Percentiles rank a stretch among this genome's conserved stretches.
Evolutionary conservation across 345 rosid genomes (phyloP).

Genomic region (Mangifera indica): DNA sequence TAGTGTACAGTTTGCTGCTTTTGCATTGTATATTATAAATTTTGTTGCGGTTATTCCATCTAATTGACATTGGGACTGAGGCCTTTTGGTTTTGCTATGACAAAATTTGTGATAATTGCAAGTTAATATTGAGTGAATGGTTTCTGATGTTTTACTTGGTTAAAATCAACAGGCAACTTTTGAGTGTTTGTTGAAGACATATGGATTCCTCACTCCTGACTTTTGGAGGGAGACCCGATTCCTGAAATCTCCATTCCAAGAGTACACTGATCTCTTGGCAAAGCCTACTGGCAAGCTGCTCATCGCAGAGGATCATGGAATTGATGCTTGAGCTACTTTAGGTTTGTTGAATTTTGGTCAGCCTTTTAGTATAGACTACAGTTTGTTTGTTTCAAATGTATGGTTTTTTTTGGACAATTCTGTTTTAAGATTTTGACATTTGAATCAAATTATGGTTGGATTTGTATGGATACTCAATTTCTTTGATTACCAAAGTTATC

Average conservation of each 20-base stretch:
- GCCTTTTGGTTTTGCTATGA: too few species aligned
- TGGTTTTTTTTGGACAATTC: slow-evolving; percentile 1
- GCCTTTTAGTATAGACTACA: slow-evolving; percentile 15
- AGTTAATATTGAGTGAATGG: too few species aligned
- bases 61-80: neutral
- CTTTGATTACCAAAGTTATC: too few species aligned
- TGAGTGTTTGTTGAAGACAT: slow-evolving; percentile 53
- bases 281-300: slow-evolving; percentile 38
- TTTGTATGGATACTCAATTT: slow-evolving; percentile 7
- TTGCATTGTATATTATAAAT: neutral
- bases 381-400: slow-evolving; percentile 2
- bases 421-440: neutral
- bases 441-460: neutral
- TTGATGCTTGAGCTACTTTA: slow-evolving; percentile 24
- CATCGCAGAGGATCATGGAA: slow-evolving; percentile 28
- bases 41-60: neutral
- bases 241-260: slow-evolving; percentile 52
- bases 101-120: too few species aligned
- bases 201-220: slow-evolving; percentile 62
- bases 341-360: slow-evolving; percentile 14
- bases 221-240: slow-evolving; percentile 56
- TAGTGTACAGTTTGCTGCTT: neutral
- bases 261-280: slow-evolving; percentile 50
- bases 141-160: neutral
- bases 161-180: slow-evolving; percentile 47